A percentile compares a stretch with the other conserved stretches of the same genome.
Conservation (phyloP, 768 basidiomycete species). For the Suillus variegatus region DNA sequence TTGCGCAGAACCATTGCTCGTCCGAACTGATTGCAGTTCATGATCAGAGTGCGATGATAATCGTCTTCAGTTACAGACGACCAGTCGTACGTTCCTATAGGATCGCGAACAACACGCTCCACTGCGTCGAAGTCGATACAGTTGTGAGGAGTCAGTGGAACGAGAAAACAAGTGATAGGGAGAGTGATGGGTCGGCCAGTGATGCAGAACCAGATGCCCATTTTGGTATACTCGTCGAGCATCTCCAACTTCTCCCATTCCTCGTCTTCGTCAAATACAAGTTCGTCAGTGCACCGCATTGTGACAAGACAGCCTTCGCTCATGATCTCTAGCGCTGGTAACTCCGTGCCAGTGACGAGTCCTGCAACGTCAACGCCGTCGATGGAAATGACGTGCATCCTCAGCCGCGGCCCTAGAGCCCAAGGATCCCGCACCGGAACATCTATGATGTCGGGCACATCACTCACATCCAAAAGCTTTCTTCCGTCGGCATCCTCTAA, state of each 20-base stretch:
- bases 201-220: slow-evolving; percentile 62
- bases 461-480: slow-evolving; percentile 41
- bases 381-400: slow-evolving; percentile 62
- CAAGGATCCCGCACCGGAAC: slow-evolving; percentile 68
- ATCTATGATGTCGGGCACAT: slow-evolving; percentile 56
- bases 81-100: slow-evolving; percentile 59
- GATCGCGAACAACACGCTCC: slow-evolving; percentile 46
- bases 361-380: slow-evolving; percentile 55
- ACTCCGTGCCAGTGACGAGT: slow-evolving; percentile 63
- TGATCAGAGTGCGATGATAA: slow-evolving; percentile 52
- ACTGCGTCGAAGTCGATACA: slow-evolving; percentile 64
- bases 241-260: slow-evolving; percentile 47
- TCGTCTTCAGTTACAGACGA: slow-evolving; percentile 47
- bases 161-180: slow-evolving; percentile 61
- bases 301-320: slow-evolving; percentile 31
- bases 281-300: slow-evolving; percentile 49
- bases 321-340: slow-evolving; percentile 49
- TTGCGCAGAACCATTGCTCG: slow-evolving; percentile 55
- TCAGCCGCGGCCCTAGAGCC: slow-evolving; percentile 55
- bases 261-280: slow-evolving; percentile 48
- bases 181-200: slow-evolving; percentile 55
- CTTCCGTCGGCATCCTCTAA: slow-evolving; percentile 57
- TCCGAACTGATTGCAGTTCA: slow-evolving; percentile 56
- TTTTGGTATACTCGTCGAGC: slow-evolving; percentile 68
- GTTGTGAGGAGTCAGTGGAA: slow-evolving; percentile 54